Evolutionary conservation across 2,329 filamentous ascomycete species (phyloP).

Genomic region (Calonectria naviculata): DNA sequence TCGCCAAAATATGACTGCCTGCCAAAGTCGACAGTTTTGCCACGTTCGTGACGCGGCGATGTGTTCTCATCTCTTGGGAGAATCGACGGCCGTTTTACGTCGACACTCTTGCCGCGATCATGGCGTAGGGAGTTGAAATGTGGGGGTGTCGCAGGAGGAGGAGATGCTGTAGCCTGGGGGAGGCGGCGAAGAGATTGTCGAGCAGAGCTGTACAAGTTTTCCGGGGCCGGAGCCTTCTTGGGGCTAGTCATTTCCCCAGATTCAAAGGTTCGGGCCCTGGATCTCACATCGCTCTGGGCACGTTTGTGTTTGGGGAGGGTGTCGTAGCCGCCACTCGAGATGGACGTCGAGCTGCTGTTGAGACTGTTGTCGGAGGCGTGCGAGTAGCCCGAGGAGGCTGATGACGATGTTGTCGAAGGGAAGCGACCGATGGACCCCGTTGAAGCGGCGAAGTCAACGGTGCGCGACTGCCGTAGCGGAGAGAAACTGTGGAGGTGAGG

Average conservation of each 20-base stretch:
- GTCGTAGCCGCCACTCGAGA: conserved; percentile 70
- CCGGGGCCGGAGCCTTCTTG: conserved; percentile 61
- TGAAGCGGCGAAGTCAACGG: conserved; percentile 57
- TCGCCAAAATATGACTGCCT: conserved; percentile 62
- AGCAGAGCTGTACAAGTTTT: conserved; percentile 76
- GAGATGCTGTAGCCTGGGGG: conserved; percentile 69
- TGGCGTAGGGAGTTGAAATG: conserved; percentile 51
- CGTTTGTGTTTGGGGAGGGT: conserved; percentile 71
- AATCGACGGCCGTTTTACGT: conserved; percentile 67
- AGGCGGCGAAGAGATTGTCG: conserved; percentile 83
- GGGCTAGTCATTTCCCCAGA: conserved; percentile 54
- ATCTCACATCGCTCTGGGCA: conserved; percentile 77
- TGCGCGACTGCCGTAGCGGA: conserved; percentile 65
- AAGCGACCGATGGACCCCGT: conserved; percentile 64
- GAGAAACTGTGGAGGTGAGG: conserved; percentile 28
- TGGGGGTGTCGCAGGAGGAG: conserved; percentile 54
- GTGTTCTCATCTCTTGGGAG: conserved; percentile 55
- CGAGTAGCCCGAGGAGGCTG: conserved; percentile 77
- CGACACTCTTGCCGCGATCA: conserved; percentile 73
- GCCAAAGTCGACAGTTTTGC: conserved; percentile 49
- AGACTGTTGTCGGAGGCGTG: conserved; percentile 68
- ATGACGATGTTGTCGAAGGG: conserved; percentile 77
- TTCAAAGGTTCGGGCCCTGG: conserved; percentile 63
- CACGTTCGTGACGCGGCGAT: conserved; percentile 54
- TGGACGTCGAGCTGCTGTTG: conserved; percentile 73